These are phyloP conservation scores for Fulvia fulva DNA, from an alignment of 2,329 filamentous ascomycete species.

Conservation along the genomic window DNA sequence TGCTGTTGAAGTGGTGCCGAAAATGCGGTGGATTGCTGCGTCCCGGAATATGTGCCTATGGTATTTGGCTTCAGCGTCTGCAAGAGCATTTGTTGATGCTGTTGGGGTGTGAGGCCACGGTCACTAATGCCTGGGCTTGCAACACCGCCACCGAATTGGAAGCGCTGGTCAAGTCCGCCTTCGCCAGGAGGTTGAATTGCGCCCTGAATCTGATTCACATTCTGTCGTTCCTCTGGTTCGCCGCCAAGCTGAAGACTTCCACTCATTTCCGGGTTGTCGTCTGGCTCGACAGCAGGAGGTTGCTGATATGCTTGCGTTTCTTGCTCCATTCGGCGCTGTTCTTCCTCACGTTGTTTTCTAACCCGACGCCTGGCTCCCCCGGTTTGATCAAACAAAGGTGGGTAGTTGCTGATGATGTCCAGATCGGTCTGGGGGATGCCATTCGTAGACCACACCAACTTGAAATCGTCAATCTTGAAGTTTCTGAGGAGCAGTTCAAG, in stretches of 20 bases:
- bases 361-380: conserved; percentile 78
- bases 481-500: conserved; percentile 39
- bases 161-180: conserved; percentile 28
- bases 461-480: conserved; percentile 45
- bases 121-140: conserved; percentile 57
- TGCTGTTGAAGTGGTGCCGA: conserved; percentile 10
- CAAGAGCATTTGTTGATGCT: conserved; percentile 65
- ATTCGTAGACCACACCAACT: conserved; percentile 51
- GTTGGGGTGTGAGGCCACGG: conserved; percentile 75
- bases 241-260: conserved; percentile 87
- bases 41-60: conserved; percentile 42
- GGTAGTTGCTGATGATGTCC: conserved; percentile 55
- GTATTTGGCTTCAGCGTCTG: conserved; percentile 51
- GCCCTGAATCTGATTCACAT: conserved; percentile 55
- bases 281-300: conserved; percentile 49
- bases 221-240: conserved; percentile 74
- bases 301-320: conserved; percentile 51
- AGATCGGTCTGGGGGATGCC: conserved; percentile 47
- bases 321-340: conserved; percentile 50
- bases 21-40: conserved; percentile 18
- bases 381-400: conserved; percentile 75
- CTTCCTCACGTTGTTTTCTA: conserved; percentile 62
- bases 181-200: conserved; percentile 65
- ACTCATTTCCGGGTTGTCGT: conserved; percentile 70
- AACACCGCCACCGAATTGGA: conserved; percentile 38